Evolutionary conservation across 805 yeast genomes (phyloP), one percentile per base, ranked within the genome.

Genomic region (Alloascoidea africana): DNA sequence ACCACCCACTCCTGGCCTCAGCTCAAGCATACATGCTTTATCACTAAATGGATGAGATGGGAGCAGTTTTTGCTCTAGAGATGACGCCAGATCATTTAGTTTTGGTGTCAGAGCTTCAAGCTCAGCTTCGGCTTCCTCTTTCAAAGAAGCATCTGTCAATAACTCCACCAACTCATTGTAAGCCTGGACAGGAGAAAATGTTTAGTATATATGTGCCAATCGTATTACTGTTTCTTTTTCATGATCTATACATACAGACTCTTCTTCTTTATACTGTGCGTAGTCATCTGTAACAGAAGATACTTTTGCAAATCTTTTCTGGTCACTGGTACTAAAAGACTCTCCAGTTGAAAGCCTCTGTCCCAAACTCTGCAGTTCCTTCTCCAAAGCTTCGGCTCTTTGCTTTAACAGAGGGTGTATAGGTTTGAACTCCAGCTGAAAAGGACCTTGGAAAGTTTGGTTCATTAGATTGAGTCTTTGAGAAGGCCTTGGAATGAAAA

Each of bases 1-100:
- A 2, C 98, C 98, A 13, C 98, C 98, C 2, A 89, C 85, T 4
- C 98, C 98, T 0, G 97, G 96, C 40, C 96, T 66, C 11, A 91
- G 58, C 54, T 91, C 98, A 14, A 91, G 45, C 2, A 91, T 61
- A 35, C 94, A 78, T 0, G 91, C 74, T 43, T 71, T 73, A 35
- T 82, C 91, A 2, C 77, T 69, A 53, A 80, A 82, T 34, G 74
- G 76, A 45, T 80, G 77, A 2, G 82, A 73, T 2, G 96, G 96
- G 16, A 89, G 56, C 3, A 91, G 60, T 33, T 67, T 64, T 4
- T 65, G 50, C 41, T 77, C 73, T n/a, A 83, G 57, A 19, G 58
- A 55, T 2, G 56, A 51, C 0, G 74, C 60, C 1, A 68, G 50
- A 5, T 53, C 45, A 3, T 54, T 52, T 5, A 83, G 53, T 8